A percentile compares a stretch with the other conserved stretches of the same genome.
Evolutionary conservation across 2,329 filamentous ascomycete species (phyloP).

Genomic region (Colletotrichum simmondsii): DNA sequence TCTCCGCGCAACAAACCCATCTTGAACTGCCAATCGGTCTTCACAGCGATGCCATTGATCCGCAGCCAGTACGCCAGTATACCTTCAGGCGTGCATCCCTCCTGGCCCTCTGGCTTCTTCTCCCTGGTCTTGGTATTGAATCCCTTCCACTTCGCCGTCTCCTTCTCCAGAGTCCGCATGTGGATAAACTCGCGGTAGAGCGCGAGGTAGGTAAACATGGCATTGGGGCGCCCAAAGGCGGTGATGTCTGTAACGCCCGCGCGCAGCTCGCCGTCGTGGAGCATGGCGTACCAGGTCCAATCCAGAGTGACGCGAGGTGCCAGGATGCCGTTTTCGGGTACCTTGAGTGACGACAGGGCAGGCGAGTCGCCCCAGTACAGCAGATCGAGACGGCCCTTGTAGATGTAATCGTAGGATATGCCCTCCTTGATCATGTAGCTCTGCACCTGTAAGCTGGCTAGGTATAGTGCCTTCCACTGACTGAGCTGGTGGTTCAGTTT

Average conservation of each 20-base stretch:
- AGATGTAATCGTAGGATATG: conserved; percentile 32
- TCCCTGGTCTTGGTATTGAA: conserved; percentile 34
- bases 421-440: conserved; percentile 41
- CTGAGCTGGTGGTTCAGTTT: conserved; percentile 35
- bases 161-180: conserved; percentile 26
- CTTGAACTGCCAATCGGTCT: conserved; percentile 37
- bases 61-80: conserved; percentile 36
- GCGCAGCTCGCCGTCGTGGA: conserved; percentile 35
- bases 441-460: conserved; percentile 46
- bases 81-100: conserved; percentile 35
- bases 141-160: conserved; percentile 31
- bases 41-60: conserved; percentile 36
- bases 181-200: conserved; percentile 35
- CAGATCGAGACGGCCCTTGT: conserved; percentile 34
- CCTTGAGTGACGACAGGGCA: conserved; percentile 26
- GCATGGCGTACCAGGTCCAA: conserved; percentile 38
- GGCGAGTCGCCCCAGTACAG: conserved; percentile 32
- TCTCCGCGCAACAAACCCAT: conserved; percentile 35
- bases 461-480: conserved; percentile 38
- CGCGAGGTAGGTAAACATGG: conserved; percentile 36
- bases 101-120: conserved; percentile 28
- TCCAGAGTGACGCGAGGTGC: conserved; percentile 36
- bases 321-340: conserved; percentile 32
- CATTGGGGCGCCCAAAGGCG: conserved; percentile 34
- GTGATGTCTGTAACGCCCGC: conserved; percentile 37